These are phyloP conservation scores for Exserohilum turcica DNA, from an alignment of 2,329 filamentous ascomycete genomes.

Conservation along the genomic window DNA sequence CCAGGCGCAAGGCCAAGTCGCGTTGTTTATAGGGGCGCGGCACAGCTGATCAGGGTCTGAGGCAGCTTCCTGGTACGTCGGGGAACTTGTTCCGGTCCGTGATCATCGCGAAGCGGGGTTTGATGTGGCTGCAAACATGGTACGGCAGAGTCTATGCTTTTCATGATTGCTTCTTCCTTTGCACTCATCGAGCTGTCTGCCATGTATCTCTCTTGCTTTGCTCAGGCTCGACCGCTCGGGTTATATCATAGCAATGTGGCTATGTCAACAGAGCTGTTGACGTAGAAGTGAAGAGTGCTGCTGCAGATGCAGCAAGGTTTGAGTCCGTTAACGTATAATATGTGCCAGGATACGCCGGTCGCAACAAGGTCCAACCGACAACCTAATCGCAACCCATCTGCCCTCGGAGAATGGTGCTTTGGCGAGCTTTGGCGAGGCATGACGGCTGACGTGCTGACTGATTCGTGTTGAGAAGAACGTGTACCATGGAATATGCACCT, in stretches of 20 bases:
- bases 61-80: neutral
- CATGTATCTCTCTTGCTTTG: neutral
- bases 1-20: neutral
- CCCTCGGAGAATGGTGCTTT: neutral
- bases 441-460: neutral
- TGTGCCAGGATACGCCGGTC: neutral
- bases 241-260: neutral
- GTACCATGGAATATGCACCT: neutral
- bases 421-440: neutral
- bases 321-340: neutral
- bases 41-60: neutral
- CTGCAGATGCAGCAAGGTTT: neutral
- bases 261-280: neutral
- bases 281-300: neutral
- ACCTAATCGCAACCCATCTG: neutral
- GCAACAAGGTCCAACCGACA: neutral
- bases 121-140: neutral
- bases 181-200: neutral
- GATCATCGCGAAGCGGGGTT: conserved; percentile 5
- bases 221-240: neutral
- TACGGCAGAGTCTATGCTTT: conserved; percentile 6
- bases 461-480: neutral
- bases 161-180: conserved; percentile 1
- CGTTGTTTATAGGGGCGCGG: neutral
- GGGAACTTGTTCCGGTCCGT: neutral